A percentile compares a stretch with the other conserved stretches of the same genome.
phyloP scores from a whole-genome alignment of 2,329 filamentous ascomycete species.

The Biscogniauxia marginata region DNA sequence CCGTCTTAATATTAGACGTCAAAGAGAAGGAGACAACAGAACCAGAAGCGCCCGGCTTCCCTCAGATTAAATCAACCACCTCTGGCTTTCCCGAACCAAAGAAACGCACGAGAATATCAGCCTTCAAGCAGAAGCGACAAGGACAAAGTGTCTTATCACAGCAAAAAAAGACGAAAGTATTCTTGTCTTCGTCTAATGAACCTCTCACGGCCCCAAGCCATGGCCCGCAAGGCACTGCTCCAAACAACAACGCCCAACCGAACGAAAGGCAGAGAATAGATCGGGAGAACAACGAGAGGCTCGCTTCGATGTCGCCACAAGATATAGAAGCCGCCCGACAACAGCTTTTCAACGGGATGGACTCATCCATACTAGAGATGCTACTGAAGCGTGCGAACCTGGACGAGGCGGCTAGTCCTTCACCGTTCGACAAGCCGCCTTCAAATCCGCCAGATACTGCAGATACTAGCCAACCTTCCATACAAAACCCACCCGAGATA shows the following conservation, averaged over 20 bases:
- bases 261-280: slow-evolving; percentile 74
- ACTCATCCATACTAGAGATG: slow-evolving; percentile 72
- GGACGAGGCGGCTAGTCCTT: slow-evolving; percentile 54
- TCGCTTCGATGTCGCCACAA: slow-evolving; percentile 75
- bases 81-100: slow-evolving; percentile 89
- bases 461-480: slow-evolving; percentile 1
- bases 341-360: slow-evolving; percentile 77
- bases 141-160: slow-evolving; percentile 22
- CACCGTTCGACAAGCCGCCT: slow-evolving; percentile 41
- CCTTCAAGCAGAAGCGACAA: slow-evolving; percentile 72
- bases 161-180: slow-evolving; percentile 23
- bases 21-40: slow-evolving; percentile 66
- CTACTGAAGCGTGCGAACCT: slow-evolving; percentile 76
- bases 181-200: slow-evolving; percentile 19
- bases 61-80: slow-evolving; percentile 53
- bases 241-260: slow-evolving; percentile 36
- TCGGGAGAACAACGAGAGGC: slow-evolving; percentile 71
- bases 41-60: slow-evolving; percentile 62
- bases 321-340: slow-evolving; percentile 79
- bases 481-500: slow-evolving; percentile 18
- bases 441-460: slow-evolving; percentile 9
- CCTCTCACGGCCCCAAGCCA: slow-evolving; percentile 20
- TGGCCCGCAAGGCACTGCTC: slow-evolving; percentile 14
- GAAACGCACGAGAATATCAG: slow-evolving; percentile 69
- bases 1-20: slow-evolving; percentile 66